These are phyloP conservation scores for Cryptococcus amylolentus DNA, from an alignment of 1,284 basidiomycete genomes.

Conservation along the genomic window DNA sequence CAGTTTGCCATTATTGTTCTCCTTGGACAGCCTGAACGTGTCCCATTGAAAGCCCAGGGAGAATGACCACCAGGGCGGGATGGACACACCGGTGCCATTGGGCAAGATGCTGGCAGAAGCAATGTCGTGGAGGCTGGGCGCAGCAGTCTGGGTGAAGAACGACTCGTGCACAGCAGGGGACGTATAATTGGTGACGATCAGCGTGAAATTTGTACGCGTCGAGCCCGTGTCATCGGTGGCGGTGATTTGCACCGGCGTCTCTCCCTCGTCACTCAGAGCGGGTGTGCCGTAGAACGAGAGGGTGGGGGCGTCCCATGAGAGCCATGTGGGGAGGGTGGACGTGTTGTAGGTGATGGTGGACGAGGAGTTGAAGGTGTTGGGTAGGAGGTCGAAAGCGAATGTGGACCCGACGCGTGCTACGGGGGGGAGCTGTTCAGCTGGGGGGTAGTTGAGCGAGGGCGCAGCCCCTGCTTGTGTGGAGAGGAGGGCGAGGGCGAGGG, in stretches of 20 bases:
- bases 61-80: slow-evolving; percentile 54
- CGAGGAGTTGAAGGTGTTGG: slow-evolving; percentile 20
- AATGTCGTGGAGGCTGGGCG: slow-evolving; percentile 34
- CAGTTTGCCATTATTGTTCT: slow-evolving; percentile 39
- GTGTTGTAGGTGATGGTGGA: slow-evolving; percentile 46
- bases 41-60: slow-evolving; percentile 54
- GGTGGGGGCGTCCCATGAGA: slow-evolving; percentile 39
- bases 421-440: slow-evolving; percentile 50
- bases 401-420: slow-evolving; percentile 46
- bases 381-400: slow-evolving; percentile 41
- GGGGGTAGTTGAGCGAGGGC: slow-evolving; percentile 46
- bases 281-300: slow-evolving; percentile 43
- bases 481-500: slow-evolving; percentile 12
- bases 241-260: slow-evolving; percentile 30
- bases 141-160: slow-evolving; percentile 47
- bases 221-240: slow-evolving; percentile 38
- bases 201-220: slow-evolving; percentile 33
- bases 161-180: slow-evolving; percentile 42
- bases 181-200: slow-evolving; percentile 47
- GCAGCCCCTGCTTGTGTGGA: slow-evolving; percentile 21
- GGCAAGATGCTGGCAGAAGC: slow-evolving; percentile 41
- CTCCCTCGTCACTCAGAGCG: slow-evolving; percentile 31
- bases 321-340: slow-evolving; percentile 54
- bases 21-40: slow-evolving; percentile 47
- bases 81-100: slow-evolving; percentile 42